Evolutionary conservation across 768 basidiomycete genomes (phyloP), one percentile per base, ranked within the genome.

Genomic region (Clitopilus passeckerianus): DNA sequence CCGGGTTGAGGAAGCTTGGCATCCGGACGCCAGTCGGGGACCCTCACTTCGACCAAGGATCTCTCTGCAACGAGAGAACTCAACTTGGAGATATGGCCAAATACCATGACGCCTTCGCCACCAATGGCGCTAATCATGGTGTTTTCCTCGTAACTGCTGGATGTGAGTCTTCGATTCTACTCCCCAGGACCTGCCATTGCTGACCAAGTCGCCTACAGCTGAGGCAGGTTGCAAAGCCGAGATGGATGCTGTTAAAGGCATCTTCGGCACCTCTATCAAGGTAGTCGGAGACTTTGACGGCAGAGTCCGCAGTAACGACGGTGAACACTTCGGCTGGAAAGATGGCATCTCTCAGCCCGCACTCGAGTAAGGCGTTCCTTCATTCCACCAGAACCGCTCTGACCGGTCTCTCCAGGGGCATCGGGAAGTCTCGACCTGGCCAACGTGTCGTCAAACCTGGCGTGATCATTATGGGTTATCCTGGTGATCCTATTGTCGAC

Each of bases 301-400:
- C n/a, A 57, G 58, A 44, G 61, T 62, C 23, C 63, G 71, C 14
- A 64, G 64, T 27, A 64, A 60, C 20, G 57, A 61, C 6, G 60
- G 62, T 34, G 71, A 75, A 65, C 66, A 69, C 53, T 72, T 72
- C 59, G 72, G 74, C 14, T 75, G 58, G 53, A 54, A 59, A 56
- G 74, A 75, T 56, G 70, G 71, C 12, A 64, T 73, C n/a, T 69
- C 72, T 5, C 68, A 71, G 59, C 72, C 73, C 22, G 64, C 70
- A 24, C 58, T 68, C 33, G 52, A 57, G 66, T 61, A 43, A 37
- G 16, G 56, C 58, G 12, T 61, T 22, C 57, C 23, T 54, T 30
- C 6, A 43, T 35, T 60, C 34, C 54, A 5, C 37, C 15, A 16
- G 14, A 24, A 23, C 37, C 16, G 14, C 23, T 33, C 23, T 44